phyloP scores from a whole-genome alignment of 192 early-diverging fungal genomes.

The Coemansia sp. region DNA sequence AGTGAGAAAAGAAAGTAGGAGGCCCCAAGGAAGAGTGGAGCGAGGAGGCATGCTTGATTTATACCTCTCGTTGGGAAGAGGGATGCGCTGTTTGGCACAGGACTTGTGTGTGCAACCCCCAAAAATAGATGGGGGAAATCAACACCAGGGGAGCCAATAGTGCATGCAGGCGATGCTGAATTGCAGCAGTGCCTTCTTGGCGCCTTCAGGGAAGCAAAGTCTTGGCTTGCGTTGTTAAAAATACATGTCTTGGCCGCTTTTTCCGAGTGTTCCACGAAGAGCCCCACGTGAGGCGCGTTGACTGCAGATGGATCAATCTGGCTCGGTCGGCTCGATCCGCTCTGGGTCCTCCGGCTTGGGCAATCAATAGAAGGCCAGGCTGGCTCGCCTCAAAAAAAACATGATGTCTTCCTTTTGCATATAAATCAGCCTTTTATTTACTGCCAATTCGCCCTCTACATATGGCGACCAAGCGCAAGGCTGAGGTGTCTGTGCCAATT shows the following conservation, averaged over 20 bases:
- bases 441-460: neutral
- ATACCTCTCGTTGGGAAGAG: neutral
- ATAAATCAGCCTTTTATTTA: neutral
- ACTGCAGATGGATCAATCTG: neutral
- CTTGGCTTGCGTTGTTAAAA: neutral
- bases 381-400: neutral
- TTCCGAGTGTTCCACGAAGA: neutral
- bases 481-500: slow-evolving; percentile 47
- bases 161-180: neutral
- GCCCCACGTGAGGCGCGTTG: neutral
- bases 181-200: neutral
- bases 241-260: neutral
- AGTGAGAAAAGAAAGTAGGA: neutral
- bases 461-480: slow-evolving; percentile 33
- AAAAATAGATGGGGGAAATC: neutral
- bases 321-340: neutral
- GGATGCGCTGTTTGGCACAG: neutral
- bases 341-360: too few relatives aligned
- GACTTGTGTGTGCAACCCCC: neutral
- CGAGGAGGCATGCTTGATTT: neutral
- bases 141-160: neutral
- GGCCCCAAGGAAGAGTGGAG: neutral
- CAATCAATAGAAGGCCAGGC: neutral
- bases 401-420: neutral
- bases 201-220: neutral